Evolutionary conservation across 192 early-diverging fungal genomes (phyloP), one percentile per base, ranked within the genome.

Genomic region (Entomortierella parvispora): DNA sequence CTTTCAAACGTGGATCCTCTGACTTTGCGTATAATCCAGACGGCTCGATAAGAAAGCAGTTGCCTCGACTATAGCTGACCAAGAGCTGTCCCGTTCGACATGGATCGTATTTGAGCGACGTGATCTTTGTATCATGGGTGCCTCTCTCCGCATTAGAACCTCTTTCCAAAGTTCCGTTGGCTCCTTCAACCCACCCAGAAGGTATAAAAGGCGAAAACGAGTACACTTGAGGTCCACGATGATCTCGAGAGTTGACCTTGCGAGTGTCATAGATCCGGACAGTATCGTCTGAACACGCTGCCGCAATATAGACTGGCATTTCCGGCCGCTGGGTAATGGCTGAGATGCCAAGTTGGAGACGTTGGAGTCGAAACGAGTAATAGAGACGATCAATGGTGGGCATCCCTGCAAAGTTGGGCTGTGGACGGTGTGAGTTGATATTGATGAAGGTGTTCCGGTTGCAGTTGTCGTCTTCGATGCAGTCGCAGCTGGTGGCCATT

Each of bases 261-360:
- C 85, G 60, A 8, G 60, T 56, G 54, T 86, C 85, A 31, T 78
- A 86, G 29, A 86, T 80, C 14, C 85, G 50, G 1, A 86, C 85
- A 22, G 74, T 72, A 23, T 85, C 82, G 53, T 86, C 85, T 20
- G 60, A 40, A 53, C 85, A 79, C 0, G 77, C 85, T 48, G 86
- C 71, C 4, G 84, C 84, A 33, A 86, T 58, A 67, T 86, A 85
- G 0, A 63, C 56, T 14, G 80, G 81, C 25, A 69, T 56, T 25
- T 81, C 68, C 3, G 85, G 85, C 33, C 81, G 55, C 9, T 87
- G 79, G 9, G 78, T 64, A 14, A 86, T 84, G n/a, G 83, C 82
- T 2, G 82, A 80, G 28, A 81, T 42, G 9, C 81, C 68, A 25
- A 72, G 46, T n/a, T 61, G 61, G 43, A 47, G 10, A 4, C 53